A percentile compares a stretch with the other conserved stretches of the same genome.
Conservation (phyloP, 352 stramenopile species). For the Pythium phragmitis region DNA sequence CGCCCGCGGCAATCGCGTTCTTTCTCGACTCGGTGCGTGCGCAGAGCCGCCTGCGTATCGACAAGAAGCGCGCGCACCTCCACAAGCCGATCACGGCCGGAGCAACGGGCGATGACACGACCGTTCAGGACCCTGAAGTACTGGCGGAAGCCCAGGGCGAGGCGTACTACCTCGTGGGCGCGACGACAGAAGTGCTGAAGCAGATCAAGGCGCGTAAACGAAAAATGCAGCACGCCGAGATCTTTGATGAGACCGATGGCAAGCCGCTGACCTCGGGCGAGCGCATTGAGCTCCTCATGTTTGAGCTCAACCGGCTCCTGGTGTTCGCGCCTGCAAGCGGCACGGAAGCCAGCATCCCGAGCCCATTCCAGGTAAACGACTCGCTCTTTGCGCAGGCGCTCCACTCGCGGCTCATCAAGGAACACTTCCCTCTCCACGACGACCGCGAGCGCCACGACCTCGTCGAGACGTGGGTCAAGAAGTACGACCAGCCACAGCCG, state of each 20-base stretch:
- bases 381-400: conserved; percentile 68
- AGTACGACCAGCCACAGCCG: conserved; percentile 55
- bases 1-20: conserved; percentile 49
- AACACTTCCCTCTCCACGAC: conserved; percentile 79
- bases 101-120: background rate
- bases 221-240: conserved; percentile 39
- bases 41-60: conserved; percentile 62
- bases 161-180: conserved; percentile 59
- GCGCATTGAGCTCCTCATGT: conserved; percentile 75
- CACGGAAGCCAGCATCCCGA: conserved; percentile 35
- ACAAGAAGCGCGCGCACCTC: conserved; percentile 42
- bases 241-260: conserved; percentile 40
- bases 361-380: conserved; percentile 68
- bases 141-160: conserved; percentile 19
- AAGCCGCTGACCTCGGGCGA: conserved; percentile 68
- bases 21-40: conserved; percentile 62
- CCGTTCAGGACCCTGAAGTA: background rate
- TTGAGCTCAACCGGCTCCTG: conserved; percentile 57
- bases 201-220: conserved; percentile 64
- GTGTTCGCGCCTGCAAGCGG: conserved; percentile 31
- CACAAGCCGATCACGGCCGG: conserved; percentile 24
- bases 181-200: conserved; percentile 42
- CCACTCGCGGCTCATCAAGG: conserved; percentile 57
- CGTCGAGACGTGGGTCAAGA: conserved; percentile 75
- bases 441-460: conserved; percentile 63